Evolutionary conservation across 2,329 filamentous ascomycete genomes (phyloP), one percentile per base, ranked within the genome.

Genomic region (Epichloe scottii): DNA sequence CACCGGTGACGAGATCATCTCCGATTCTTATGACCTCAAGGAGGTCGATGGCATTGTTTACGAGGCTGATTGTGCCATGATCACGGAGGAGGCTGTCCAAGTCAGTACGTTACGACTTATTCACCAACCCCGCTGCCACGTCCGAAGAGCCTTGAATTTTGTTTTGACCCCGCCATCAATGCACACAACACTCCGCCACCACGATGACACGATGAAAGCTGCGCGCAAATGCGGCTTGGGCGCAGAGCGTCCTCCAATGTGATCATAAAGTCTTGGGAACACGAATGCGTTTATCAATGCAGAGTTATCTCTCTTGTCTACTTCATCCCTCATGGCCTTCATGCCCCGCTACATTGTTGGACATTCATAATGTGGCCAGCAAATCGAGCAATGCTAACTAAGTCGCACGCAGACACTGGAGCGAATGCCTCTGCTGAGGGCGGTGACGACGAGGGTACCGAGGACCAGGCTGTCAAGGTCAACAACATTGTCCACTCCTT

Each of bases 401-500:
- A 30, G 35, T 12, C n/a, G 6, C 12, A 11, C 38, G 34, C 52
- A 89, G 86, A 93, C 71, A 93, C 79, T 64, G 93, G 93, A 70
- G 93, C 90, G 77, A 98, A 98, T 74, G 87, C 93, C 62, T 97
- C 91, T 62, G 90, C 93, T 56, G 93, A 97, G 77, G 91, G 86
- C 68, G 87, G 84, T 0, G 87, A 88, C 60, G 88, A 90, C 60
- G 88, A 90, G 62, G 85, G 69, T 58, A 61, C 82, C 61, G 90
- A 95, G 47, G 89, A 94, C 62, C 51, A 61, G 46, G 69, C 71
- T 53, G 71, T 84, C 72, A 81, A 82, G 67, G 90, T 96, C 74
- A 94, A 95, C 78, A 90, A 98, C 74, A 83, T 97, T 57, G 80
- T 95, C 68, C 77, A 90, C 77, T 87, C 87, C 63, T 97, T 97